Conservation (phyloP, 306 rosid species). For the Fragaria ananassa region DNA sequence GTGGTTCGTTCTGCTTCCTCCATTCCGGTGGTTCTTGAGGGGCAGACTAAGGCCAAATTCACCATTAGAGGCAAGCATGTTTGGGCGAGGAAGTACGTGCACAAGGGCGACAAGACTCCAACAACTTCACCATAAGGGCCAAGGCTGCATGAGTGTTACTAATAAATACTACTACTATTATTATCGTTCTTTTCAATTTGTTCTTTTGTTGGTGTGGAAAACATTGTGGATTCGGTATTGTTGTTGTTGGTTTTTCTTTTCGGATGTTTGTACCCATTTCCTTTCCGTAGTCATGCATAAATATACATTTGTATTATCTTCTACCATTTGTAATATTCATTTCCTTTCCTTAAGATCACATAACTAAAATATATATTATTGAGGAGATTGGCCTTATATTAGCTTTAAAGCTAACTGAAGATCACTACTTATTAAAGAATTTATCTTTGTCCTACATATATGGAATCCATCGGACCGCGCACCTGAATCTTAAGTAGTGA, state of each 20-base stretch:
- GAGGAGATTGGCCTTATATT: too few relatives aligned
- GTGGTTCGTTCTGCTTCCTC: slow-evolving; percentile 32
- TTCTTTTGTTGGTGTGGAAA: background rate
- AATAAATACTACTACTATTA: background rate
- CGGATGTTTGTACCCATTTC: background rate
- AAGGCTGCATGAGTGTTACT: background rate
- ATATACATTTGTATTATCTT: too few relatives aligned
- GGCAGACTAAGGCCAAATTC: slow-evolving; percentile 34
- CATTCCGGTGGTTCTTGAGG: slow-evolving; percentile 34
- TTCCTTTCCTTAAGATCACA: too few relatives aligned
- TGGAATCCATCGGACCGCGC: too few relatives aligned
- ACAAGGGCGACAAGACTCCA: background rate
- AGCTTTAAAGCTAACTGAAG: too few relatives aligned
- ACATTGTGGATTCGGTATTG: background rate
- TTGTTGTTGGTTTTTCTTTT: too few relatives aligned
- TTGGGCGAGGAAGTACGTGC: slow-evolving; percentile 62
- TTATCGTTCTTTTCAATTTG: background rate
- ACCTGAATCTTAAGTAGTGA: too few relatives aligned
- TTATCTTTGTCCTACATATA: too few relatives aligned
- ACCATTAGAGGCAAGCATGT: slow-evolving; percentile 64
- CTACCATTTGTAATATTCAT: background rate
- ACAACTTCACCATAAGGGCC: slow-evolving; percentile 4
- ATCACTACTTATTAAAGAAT: too few relatives aligned
- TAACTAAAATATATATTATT: too few relatives aligned
- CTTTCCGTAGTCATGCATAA: background rate